A percentile compares a stretch with the other conserved stretches of the same genome.
Evolutionary conservation across 2,329 filamentous ascomycete species (phyloP).

Genomic region (Aspergillus clavatus): DNA sequence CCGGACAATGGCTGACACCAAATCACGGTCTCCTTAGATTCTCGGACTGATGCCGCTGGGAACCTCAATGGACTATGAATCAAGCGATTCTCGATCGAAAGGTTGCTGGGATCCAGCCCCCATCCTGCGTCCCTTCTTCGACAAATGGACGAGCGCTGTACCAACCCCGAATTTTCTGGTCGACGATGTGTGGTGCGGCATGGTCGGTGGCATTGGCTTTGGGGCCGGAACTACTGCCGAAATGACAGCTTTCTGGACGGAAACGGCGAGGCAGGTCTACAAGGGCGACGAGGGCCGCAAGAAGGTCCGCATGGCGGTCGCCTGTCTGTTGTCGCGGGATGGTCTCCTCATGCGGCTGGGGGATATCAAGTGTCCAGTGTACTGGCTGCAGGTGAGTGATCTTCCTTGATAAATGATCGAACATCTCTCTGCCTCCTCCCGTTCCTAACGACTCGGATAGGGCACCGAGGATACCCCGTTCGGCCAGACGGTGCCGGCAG

Average conservation of each 20-base stretch:
- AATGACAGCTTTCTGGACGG: conserved; percentile 41
- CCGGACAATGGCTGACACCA: no score
- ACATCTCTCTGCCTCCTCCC: no score
- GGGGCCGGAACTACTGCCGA: conserved; percentile 37
- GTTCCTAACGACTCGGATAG: no score
- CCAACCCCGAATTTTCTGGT: conserved; percentile 43
- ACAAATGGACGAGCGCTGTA: conserved; percentile 37
- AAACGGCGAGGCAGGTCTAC: conserved; percentile 45
- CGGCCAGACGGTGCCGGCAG: conserved; percentile 14
- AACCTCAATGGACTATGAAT: conserved; percentile 50
- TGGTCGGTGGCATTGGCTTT: conserved; percentile 46
- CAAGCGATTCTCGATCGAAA: conserved; percentile 38
- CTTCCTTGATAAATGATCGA: no score
- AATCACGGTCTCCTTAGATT: conserved; percentile 34
- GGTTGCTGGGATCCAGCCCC: conserved; percentile 47
- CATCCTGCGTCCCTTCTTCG: conserved; percentile 32
- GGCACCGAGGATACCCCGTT: conserved; percentile 17
- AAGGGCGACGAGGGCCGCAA: conserved; percentile 46
- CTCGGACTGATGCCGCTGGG: conserved; percentile 49
- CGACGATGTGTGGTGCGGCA: conserved; percentile 40
- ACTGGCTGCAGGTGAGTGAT: conserved; percentile 47
- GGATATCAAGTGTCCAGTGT: conserved; percentile 48
- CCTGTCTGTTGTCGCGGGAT: conserved; percentile 47
- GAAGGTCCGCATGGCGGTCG: conserved; percentile 47
- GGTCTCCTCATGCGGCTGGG: conserved; percentile 42